Evolutionary conservation across 352 stramenopile species (phyloP), one percentile per base, ranked within the genome.

Genomic region (Pythium periplocum): DNA sequence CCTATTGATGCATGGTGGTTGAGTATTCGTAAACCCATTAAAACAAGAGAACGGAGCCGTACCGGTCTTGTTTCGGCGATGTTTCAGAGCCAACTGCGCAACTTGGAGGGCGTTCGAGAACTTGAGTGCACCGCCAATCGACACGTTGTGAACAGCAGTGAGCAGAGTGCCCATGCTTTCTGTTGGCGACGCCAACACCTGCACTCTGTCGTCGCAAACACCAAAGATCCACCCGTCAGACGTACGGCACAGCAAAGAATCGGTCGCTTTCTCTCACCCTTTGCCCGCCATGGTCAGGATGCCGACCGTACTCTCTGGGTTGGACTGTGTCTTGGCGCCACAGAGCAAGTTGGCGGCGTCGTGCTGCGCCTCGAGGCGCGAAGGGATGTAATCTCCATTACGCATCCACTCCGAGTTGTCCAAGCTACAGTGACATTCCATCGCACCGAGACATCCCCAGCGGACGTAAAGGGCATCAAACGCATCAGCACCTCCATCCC

Each of bases 311-410:
- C 87, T 98, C 80, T 99, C 97, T 26, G 97, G 96, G 73, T 99
- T 99, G 36, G 83, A 88, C 66, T 99, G 87, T 36, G 94, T 99
- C 71, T 99, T 99, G 57, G 90, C 90, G 12, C 92, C 95, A 52
- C 96, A 98, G 32, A 99, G 75, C 43, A 99, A 66, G 64, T 99
- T 99, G 35, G 96, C 96, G 4, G 97, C 97, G 74, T 99, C 97
- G 64, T 98, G 87, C 69, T 99, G 97, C 4, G 96, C 96, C 63
- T 99, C 96, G 49, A 99, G 78, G 51, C 97, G 93, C 49, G 95
- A 98, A 45, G 97, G 97, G 61, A 98, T 90, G 83, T 99, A 99
- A 75, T 99, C 97, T 42, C 97, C 97, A 75, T 99, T 99, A 43
- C 97, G 90, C 96, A 98, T 98, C 82, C 87, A 98, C 72, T 99